Percentiles rank a stretch among this genome's conserved stretches.
phyloP scores from a whole-genome alignment of 345 rosid genomes.

The Abelmoschus esculentus region DNA sequence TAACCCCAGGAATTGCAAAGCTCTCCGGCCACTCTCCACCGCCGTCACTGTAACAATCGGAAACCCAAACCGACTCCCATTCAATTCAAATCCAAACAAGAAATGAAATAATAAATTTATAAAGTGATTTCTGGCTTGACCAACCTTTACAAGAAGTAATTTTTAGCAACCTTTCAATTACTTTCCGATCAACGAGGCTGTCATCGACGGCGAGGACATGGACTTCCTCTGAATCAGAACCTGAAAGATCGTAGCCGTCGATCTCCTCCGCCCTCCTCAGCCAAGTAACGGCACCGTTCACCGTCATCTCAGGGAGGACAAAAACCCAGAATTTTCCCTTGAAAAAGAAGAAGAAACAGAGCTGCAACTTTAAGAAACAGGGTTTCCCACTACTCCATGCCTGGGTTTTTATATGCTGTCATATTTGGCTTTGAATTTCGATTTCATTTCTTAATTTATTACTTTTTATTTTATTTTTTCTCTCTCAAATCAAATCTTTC shows the following conservation, averaged over 20 bases:
- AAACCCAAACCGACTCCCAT: too few relatives aligned
- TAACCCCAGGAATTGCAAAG: slow-evolving; percentile 73
- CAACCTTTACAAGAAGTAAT: slow-evolving; percentile 54
- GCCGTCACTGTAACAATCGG: slow-evolving; percentile 44
- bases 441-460: background rate
- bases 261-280: slow-evolving; percentile 34
- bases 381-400: background rate
- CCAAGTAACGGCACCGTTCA: slow-evolving; percentile 42
- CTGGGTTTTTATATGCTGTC: slow-evolving; percentile 24
- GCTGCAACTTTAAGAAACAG: background rate
- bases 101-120: too few relatives aligned
- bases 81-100: too few relatives aligned
- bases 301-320: slow-evolving; percentile 31
- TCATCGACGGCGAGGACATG: slow-evolving; percentile 95
- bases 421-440: background rate
- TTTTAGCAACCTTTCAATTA: slow-evolving; percentile 77
- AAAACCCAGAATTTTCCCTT: background rate
- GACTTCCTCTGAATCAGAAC: slow-evolving; percentile 44
- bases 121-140: too few relatives aligned
- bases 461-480: slow-evolving; percentile 14
- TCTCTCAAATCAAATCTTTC: slow-evolving; percentile 56
- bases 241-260: slow-evolving; percentile 30
- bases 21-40: slow-evolving; percentile 81
- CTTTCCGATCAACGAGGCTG: slow-evolving; percentile 72
- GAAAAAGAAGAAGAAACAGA: background rate